Base-by-base conservation (phyloP, 2,329 filamentous ascomycete genomes). In the Cladobotryum protrusum region DNA sequence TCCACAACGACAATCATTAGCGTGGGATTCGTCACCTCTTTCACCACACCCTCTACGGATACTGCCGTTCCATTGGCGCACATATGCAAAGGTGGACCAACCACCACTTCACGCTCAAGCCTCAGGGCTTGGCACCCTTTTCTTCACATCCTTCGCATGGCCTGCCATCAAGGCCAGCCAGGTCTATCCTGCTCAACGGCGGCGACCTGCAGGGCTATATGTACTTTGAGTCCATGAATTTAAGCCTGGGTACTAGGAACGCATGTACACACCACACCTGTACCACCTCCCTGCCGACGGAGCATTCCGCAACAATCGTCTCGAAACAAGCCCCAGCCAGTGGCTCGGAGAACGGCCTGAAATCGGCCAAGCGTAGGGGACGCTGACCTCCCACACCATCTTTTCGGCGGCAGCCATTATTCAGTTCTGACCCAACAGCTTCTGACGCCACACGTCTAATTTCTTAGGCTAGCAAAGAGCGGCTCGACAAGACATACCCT, bases 41-140 rank as follows among this genome's bases (percentile, higher is more conserved):
- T 57, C 56, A 55, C 56, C 57, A 57, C 58, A 57, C 58, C 59
- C 55, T 55, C 53, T 45, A 52, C 60, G 61, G 60, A 67, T 67
- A 61, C 61, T 61, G 60, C 61, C 58, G 62, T 61, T 55, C 57
- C 59, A 63, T 67, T 65, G 63, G 63, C 59, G 61, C 61, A 56
- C 63, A 59, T 51, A 55, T 13, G 37, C 37, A 41, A 19, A 7
- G 37, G 37, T 18, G 37, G 37, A n/a, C 47, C 42, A 49, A 45
- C 56, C 60, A 59, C 56, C 56, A 56, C 56, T 45, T 49, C 54
- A 56, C 52, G 54, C 55, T 57, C 54, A 57, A 45, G 46, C 56
- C 56, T 48, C 40, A 45, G 39, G 43, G 35, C 54, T 54, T 55
- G 53, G 48, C 56, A 35, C 34, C 15, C 17, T 39, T 29, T 17